Evolutionary conservation across 768 basidiomycete species (phyloP), one percentile per base, ranked within the genome.

Genomic region (Mycena kentingensis): DNA sequence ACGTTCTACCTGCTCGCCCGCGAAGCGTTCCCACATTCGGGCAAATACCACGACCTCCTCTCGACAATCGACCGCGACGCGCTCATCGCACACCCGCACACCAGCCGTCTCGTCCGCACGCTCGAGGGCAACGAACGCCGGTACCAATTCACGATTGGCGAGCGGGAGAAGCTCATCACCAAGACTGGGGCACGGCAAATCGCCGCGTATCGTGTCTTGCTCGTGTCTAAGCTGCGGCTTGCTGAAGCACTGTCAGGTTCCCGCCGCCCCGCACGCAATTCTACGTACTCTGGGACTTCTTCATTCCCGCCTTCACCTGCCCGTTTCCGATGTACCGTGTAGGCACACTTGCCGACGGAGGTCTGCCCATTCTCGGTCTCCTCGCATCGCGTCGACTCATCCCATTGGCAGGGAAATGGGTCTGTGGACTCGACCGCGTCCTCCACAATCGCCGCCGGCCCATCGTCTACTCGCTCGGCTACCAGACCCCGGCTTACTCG

Each of bases 351-450:
- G 41, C 31, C 21, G 42, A 51, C 42, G 39, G 48, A 19, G 53
- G 53, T 32, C 11, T 10, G 32, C n/a, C 11, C n/a, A 10, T n/a
- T 10, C n/a, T n/a, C 11, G 12, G 12, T 41, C 19, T 22, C 12
- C 21, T 8, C 38, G 38, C 12, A 13, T 22, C 38, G 21, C 21
- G 11, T 13, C 10, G 21, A 13, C 32, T 34, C n/a, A 41, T 13
- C 21, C 21, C 12, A 41, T 10, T 41, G 55, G 77, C 78, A 18
- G 77, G 78, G 25, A 80, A 79, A 62, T 80, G 77, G 74, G 65
- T 76, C 13, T 79, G 79, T 58, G 79, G 79, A 5, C 59, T 80
- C 18, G 71, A 72, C n/a, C 69, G 72, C 8, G 64, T 80, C 28
- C 60, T 65, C 39, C 35, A 38, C 1, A 61, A 69, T 37, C 76